Base-by-base conservation (phyloP, 2,329 filamentous ascomycete genomes). In the Coniochaeta sp. region DNA sequence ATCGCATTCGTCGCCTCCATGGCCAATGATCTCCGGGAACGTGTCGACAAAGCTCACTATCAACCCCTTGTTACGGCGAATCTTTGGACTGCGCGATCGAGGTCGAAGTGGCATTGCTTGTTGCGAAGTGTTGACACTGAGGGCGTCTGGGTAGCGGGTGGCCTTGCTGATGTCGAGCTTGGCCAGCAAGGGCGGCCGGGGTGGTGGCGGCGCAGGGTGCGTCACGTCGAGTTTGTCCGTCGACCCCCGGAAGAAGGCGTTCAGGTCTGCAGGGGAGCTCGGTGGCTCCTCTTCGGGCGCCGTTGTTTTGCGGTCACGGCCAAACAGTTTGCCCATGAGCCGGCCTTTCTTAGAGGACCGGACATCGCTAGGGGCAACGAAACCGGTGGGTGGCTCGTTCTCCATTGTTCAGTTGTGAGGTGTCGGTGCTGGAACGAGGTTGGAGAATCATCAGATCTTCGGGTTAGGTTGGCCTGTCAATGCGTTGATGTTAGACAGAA, bases 1-100 rank as follows among this genome's bases (percentile, higher is more conserved):
- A 59, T 90, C 86, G 59, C 89, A 88, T 72, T 96, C 92, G 69
- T 97, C 93, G 36, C 93, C 93, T 61, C 93, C 93, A 73, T 93
- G 88, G 55, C 93, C 93, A 69, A 98, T 97, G 63, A 96, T 75
- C 55, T 91, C 89, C 7, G 93, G 92, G 59, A 82, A 79, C 10
- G 81, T 82, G 65, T 90, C 85, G 58, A 82, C 83, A 68, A 97
- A 97, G 60, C 81, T 84, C 38, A 97, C 93, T 4, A 78, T 78
- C 62, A 95, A 77, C 72, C 90, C 90, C 69, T 82, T 84, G 57
- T 75, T 78, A 26, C 74, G 75, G 26, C 74, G 75, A 22, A 36
- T 42, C 24, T 75, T 75, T 30, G 79, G 76, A 63, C 76, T 81
- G 66, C 72, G 74, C 22, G 76, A 70, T 47, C 75, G 78, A 55